Base-by-base conservation (phyloP, 495 filamentous ascomycete genomes). In the Podospora comata region DNA sequence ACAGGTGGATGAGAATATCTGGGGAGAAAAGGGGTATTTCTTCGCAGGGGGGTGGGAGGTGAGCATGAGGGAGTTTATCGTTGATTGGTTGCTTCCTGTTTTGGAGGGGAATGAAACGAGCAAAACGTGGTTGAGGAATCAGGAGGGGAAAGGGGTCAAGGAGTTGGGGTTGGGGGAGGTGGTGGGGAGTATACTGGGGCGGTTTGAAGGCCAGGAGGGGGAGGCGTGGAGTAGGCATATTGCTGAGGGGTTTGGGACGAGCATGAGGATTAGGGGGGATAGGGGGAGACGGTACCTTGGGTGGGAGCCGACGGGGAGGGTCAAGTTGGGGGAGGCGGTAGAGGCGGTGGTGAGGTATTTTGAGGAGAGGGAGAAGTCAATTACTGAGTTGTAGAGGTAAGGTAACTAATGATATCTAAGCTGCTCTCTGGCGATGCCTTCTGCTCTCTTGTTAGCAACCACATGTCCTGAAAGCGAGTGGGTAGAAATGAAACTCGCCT, bases 211-310 rank as follows among this genome's bases (percentile, higher is more conserved):
- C n/a, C 26, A 30, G 48, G 32, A n/a, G 5, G 66, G 39, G 20
- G 48, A 58, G 4, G 15, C 65, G 28, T 71, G 63, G 57, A 65
- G 66, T 59, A 20, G 57, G 16, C 66, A 68, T 16, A 71, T 71
- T 62, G 65, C 69, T 2, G 65, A 71, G 56, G 69, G 69, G 39
- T 71, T 71, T 59, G 69, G 69, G 27, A 65, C 44, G 2, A 39
- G 54, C 0, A 66, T 68, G 69, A 64, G 63, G 44, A 30, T 68
- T 1, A 62, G 69, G 56, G 44, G 48, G 4, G 39, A 26, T 20
- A 56, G 69, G 34, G 66, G 19, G 39, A 65, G 66, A 59, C 57
- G 59, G 48, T 55, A 57, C 7, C 30, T 66, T 4, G 48, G 64
- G 5, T 66, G 64, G 64, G 19, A 66, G n/a, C 27, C 53, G 18